Evolutionary conservation across 306 rosid species (phyloP).

Genomic region (Inga laurina): DNA sequence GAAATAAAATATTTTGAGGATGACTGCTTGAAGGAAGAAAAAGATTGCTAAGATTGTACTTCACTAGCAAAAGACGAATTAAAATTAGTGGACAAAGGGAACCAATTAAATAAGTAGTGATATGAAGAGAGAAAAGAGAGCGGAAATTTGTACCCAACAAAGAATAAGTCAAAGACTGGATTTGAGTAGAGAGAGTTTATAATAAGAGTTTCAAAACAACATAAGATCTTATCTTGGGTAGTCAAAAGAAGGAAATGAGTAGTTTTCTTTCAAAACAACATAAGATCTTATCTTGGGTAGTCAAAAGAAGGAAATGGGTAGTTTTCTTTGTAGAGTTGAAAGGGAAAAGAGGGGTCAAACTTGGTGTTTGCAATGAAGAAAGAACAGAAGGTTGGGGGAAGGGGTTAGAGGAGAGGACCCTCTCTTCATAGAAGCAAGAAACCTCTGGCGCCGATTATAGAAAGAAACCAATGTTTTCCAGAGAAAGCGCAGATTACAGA

Average conservation of each 20-base stretch:
- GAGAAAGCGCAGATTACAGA: slow-evolving; percentile 3
- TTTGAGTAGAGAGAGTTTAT: neutral
- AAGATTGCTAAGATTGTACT: slow-evolving; percentile 8
- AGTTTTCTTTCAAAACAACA: neutral
- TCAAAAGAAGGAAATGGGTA: neutral
- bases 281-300: too few relatives aligned
- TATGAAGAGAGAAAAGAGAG: neutral
- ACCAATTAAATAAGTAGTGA: neutral
- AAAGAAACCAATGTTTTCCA: neutral
- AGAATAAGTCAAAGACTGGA: neutral
- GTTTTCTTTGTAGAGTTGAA: neutral
- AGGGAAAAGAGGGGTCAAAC: slow-evolving; percentile 19
- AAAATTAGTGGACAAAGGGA: slow-evolving; percentile 3
- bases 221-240: slow-evolving; percentile 34
- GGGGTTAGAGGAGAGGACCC: slow-evolving; percentile 3
- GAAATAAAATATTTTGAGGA: neutral
- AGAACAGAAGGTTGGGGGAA: neutral
- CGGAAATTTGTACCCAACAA: neutral
- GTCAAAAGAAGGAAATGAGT: neutral
- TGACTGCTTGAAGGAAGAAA: neutral
- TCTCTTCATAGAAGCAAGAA: too few relatives aligned
- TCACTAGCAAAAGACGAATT: neutral
- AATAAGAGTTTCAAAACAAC: neutral
- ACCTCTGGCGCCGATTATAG: too few relatives aligned
- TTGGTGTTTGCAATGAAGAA: neutral